phyloP scores from a whole-genome alignment of 768 basidiomycete species.

The Amanita thiersii region DNA sequence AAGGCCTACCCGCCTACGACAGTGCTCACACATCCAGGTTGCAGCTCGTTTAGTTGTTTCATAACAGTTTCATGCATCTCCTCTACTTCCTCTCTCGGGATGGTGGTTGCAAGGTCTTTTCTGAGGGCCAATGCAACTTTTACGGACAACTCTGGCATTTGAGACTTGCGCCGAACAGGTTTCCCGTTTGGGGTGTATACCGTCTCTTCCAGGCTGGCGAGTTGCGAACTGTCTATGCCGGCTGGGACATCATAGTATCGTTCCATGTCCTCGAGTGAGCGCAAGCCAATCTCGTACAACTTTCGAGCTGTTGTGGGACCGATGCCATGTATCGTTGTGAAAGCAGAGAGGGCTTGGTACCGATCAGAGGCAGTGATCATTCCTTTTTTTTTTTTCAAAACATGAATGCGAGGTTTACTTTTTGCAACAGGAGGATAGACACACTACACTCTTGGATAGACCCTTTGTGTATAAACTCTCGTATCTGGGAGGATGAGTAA shows the following conservation, averaged over 20 bases:
- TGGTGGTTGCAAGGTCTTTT: constrained; percentile 45
- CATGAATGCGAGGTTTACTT: constrained; percentile 2
- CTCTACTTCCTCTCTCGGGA: constrained; percentile 70
- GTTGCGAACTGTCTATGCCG: constrained; percentile 11
- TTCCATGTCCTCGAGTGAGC: constrained; percentile 63
- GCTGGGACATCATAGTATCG: constrained; percentile 45
- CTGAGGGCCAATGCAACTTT: constrained; percentile 52
- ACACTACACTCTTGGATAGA: constrained; percentile 53
- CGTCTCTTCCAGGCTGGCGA: constrained; percentile 13
- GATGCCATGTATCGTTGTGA: constrained; percentile 64
- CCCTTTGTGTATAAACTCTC: constrained; percentile 51
- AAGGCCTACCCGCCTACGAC: constrained; percentile 72
- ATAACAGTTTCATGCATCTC: constrained; percentile 65
- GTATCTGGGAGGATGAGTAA: constrained; percentile 32
- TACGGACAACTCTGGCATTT: constrained; percentile 32
- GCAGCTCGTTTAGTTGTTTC: constrained; percentile 53
- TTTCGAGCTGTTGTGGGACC: constrained; percentile 62
- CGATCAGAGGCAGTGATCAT: constrained; percentile 39
- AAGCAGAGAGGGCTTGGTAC: constrained; percentile 47
- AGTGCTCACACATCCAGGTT: constrained; percentile 62
- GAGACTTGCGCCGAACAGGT: constrained; percentile 11
- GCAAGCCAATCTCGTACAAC: constrained; percentile 57
- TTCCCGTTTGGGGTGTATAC: constrained; percentile 27
- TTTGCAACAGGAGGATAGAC: constrained; percentile 9
- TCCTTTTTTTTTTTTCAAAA: constrained; percentile 43